Evolutionary conservation across 2,329 filamentous ascomycete genomes (phyloP).

Genomic region (Coleophoma crateriformis): DNA sequence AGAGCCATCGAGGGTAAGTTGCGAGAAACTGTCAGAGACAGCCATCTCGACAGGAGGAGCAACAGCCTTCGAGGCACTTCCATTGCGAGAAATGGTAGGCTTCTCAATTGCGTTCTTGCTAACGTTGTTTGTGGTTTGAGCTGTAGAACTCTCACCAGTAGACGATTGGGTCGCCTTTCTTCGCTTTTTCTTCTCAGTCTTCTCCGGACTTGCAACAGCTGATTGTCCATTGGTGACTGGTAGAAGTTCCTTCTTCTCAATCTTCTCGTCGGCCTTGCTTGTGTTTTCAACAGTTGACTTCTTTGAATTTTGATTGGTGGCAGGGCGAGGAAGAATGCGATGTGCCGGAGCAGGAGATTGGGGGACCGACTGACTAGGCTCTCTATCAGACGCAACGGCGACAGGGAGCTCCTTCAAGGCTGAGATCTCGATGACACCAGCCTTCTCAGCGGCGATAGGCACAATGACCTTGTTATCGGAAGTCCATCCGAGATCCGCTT

Average conservation of each 20-base stretch:
- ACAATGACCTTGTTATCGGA: conserved; percentile 82
- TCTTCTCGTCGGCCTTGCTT: conserved; percentile 26
- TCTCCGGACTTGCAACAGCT: conserved; percentile 38
- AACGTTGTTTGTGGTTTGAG: conserved; percentile 8
- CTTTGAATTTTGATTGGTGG: conserved; percentile 20
- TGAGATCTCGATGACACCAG: conserved; percentile 68
- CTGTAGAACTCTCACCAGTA: conserved; percentile 5
- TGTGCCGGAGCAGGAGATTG: conserved; percentile 14
- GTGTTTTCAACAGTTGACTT: conserved; percentile 16
- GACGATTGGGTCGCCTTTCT: conserved; percentile 55
- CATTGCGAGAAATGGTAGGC: conserved; percentile 22
- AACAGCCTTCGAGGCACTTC: conserved; percentile 14
- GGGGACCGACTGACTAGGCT: conserved; percentile 8
- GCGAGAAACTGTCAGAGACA: conserved; percentile 6
- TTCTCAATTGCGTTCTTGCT: conserved; percentile 16
- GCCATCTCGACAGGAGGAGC: conserved; percentile 8
- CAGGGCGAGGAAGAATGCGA: conserved; percentile 20
- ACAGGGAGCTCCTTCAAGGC: conserved; percentile 45
- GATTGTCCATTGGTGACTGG: conserved; percentile 19
- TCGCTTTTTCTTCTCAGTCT: conserved; percentile 62
- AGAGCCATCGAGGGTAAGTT: conserved; percentile 34
- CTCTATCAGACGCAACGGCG: conserved; percentile 6
- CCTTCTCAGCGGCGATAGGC: conserved; percentile 68
- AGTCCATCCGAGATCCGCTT: conserved; percentile 87
- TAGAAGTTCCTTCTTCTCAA: conserved; percentile 24